phyloP scores from a whole-genome alignment of 352 stramenopile genomes.

The Pythium aquatile region DNA sequence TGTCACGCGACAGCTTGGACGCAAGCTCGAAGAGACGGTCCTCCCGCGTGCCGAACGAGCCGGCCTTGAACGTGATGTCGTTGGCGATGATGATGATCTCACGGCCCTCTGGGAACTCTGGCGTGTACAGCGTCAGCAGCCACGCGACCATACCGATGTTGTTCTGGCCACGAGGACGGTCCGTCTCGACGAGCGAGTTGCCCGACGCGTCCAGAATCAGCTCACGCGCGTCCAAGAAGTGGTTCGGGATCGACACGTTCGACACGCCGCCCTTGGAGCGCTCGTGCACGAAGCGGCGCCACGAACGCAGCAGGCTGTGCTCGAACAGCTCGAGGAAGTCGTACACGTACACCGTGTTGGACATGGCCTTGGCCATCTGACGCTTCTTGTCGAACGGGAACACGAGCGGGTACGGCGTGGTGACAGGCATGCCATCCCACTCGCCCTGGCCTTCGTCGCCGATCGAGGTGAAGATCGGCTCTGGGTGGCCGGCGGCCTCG shows the following conservation, averaged over 20 bases:
- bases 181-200: conserved; percentile 52
- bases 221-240: conserved; percentile 94
- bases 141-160: conserved; percentile 99
- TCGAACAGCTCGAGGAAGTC: conserved; percentile 99
- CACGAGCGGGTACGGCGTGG: conserved; percentile 96
- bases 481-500: conserved; percentile 87
- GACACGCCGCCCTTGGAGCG: conserved; percentile 58
- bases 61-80: conserved; percentile 99
- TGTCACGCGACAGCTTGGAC: conserved; percentile 93
- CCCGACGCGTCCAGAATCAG: conserved; percentile 90
- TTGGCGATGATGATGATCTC: conserved; percentile 99
- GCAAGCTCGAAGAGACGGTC: conserved; percentile 99
- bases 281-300: conserved; percentile 89
- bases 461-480: conserved; percentile 90
- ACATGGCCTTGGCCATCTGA: conserved; percentile 91
- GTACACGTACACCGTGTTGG: conserved; percentile 99
- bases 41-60: conserved; percentile 98
- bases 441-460: conserved; percentile 86
- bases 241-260: conserved; percentile 79
- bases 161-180: conserved; percentile 93
- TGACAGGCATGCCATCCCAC: conserved; percentile 95
- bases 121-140: conserved; percentile 97
- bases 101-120: conserved; percentile 96
- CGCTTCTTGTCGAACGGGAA: conserved; percentile 95
- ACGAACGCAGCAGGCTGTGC: conserved; percentile 93